These are phyloP conservation scores for Monascus ruber DNA, from an alignment of 2,329 filamentous ascomycete species.

Conservation along the genomic window DNA sequence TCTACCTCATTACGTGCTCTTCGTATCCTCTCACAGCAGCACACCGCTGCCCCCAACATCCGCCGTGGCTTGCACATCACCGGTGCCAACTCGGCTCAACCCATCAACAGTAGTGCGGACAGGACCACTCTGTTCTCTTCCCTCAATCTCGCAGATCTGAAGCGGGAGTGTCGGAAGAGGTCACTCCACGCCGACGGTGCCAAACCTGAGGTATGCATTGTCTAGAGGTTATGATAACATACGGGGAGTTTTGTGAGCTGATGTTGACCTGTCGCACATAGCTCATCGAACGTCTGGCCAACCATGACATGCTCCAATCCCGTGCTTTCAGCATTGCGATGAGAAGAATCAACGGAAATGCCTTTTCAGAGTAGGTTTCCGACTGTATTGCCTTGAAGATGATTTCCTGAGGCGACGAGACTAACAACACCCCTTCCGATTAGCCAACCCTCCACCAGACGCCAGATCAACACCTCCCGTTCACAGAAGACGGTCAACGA, in stretches of 20 bases:
- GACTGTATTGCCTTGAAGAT: not conserved
- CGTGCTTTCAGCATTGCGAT: conserved; percentile 46
- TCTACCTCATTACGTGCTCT: conserved; percentile 35
- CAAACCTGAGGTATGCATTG: conserved; percentile 37
- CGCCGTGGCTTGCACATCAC: conserved; percentile 49
- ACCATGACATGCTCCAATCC: conserved; percentile 41
- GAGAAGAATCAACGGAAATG: conserved; percentile 35
- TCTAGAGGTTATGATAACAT: not conserved
- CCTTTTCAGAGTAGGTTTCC: conserved; percentile 26
- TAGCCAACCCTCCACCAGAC: conserved; percentile 41
- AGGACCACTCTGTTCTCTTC: conserved; percentile 41
- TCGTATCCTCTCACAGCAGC: conserved; percentile 31
- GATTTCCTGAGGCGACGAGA: not conserved
- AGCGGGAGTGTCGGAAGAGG: conserved; percentile 40
- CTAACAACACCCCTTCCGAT: conserved; percentile 22
- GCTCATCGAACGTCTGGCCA: conserved; percentile 42
- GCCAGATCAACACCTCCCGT: conserved; percentile 53
- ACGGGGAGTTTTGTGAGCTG: no score
- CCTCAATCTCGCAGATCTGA: conserved; percentile 40
- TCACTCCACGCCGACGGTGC: conserved; percentile 36
- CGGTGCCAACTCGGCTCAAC: conserved; percentile 45
- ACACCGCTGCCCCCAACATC: conserved; percentile 18
- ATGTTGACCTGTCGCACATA: conserved; percentile 8
- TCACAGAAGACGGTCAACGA: conserved; percentile 46
- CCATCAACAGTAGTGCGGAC: conserved; percentile 39